These are phyloP conservation scores for Penicillium hesseltinei DNA, from an alignment of 2,329 filamentous ascomycete genomes.

Conservation along the genomic window DNA sequence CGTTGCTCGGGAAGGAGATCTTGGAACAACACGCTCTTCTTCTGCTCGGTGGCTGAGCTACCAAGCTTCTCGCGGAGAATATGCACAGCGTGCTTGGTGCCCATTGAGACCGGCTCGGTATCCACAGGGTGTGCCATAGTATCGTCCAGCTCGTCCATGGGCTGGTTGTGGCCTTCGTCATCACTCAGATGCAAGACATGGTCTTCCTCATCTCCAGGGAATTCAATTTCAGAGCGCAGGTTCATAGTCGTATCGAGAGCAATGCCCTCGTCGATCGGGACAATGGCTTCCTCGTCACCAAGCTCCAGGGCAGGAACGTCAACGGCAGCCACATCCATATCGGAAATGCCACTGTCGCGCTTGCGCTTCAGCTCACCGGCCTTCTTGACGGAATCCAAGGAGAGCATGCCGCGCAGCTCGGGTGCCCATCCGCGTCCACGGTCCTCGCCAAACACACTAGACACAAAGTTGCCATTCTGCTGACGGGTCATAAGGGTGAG, in stretches of 20 bases:
- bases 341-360: conserved; percentile 81
- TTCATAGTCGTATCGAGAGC: conserved; percentile 49
- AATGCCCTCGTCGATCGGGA: conserved; percentile 50
- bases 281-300: conserved; percentile 62
- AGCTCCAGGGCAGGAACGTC: conserved; percentile 62
- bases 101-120: conserved; percentile 80
- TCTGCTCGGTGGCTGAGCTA: conserved; percentile 62
- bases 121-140: conserved; percentile 79
- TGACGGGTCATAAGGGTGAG: conserved; percentile 89
- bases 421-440: conserved; percentile 81
- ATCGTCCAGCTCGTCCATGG: conserved; percentile 69
- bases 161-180: conserved; percentile 47
- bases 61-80: conserved; percentile 87
- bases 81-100: conserved; percentile 94
- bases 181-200: conserved; percentile 45
- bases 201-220: conserved; percentile 60
- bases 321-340: conserved; percentile 67
- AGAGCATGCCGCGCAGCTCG: conserved; percentile 89
- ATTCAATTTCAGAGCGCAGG: conserved; percentile 62
- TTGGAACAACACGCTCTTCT: conserved; percentile 83
- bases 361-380: conserved; percentile 87
- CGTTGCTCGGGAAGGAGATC: conserved; percentile 79
- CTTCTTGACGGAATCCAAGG: conserved; percentile 73
- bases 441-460: conserved; percentile 78
- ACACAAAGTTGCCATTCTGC: conserved; percentile 84